Evolutionary conservation across 176 grass and related monocot species (phyloP).

Genomic region (Panicum miliaceum): DNA sequence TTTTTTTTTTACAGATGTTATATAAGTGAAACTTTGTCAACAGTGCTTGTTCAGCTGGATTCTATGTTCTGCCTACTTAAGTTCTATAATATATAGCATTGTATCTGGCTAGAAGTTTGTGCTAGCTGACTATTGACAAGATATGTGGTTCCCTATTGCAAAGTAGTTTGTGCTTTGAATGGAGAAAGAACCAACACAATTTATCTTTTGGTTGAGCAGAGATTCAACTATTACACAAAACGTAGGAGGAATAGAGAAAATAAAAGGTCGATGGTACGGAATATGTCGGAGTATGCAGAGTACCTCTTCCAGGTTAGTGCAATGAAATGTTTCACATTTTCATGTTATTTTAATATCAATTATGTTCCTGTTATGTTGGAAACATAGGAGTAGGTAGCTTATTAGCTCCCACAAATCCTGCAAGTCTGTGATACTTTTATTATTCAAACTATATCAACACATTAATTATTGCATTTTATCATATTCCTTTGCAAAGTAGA

Average conservation of each 20-base stretch:
- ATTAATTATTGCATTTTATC: neutral
- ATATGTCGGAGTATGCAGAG: slow-evolving; percentile 77
- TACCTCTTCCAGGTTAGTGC: slow-evolving; percentile 76
- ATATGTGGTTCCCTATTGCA: slow-evolving; percentile 3
- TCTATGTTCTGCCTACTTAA: slow-evolving; percentile 6
- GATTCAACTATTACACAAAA: slow-evolving; percentile 78
- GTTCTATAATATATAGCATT: neutral
- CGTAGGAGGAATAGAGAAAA: slow-evolving; percentile 74
- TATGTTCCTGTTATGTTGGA: neutral
- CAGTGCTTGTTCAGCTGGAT: neutral
- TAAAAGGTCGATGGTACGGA: slow-evolving; percentile 59
- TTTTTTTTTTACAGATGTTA: neutral
- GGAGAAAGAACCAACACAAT: slow-evolving; percentile 31
- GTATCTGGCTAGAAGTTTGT: neutral
- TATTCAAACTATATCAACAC: slow-evolving; percentile 14
- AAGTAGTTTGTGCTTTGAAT: slow-evolving; percentile 16
- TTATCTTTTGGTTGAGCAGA: slow-evolving; percentile 49
- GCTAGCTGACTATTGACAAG: neutral
- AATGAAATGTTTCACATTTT: slow-evolving; percentile 15
- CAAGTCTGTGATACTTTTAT: slow-evolving; percentile 15
- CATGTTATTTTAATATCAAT: neutral
- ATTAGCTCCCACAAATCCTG: slow-evolving; percentile 13
- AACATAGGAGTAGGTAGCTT: neutral
- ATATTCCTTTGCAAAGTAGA: slow-evolving; percentile 27
- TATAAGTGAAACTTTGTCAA: neutral